Base-by-base conservation (phyloP, 768 basidiomycete species). In the Phaeotremella fagi region DNA sequence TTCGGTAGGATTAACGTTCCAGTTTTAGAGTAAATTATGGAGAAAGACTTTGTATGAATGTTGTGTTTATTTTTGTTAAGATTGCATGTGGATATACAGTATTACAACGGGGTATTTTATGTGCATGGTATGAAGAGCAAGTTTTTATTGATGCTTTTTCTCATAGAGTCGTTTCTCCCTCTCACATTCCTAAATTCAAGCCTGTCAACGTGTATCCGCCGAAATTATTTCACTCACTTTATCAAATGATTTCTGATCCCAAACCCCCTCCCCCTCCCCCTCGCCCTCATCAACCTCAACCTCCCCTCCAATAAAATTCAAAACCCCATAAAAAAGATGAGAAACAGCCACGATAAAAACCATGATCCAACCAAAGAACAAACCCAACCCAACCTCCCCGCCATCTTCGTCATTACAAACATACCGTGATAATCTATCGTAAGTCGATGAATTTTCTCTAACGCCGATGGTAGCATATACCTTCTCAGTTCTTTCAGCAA, bases 331-430 rank as follows among this genome's bases (percentile, higher is more conserved):
- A 74, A 95, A 94, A 6, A 94, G 72, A 68, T 89, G 90, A 63
- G 91, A 86, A 1, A 98, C 88, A 25, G 91, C 78, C 36, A 95
- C 76, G 35, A 98, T 97, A 59, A 85, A 82, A 7, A 87, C 84
- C 64, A 90, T 87, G 38, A 98, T 95, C 1, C 83, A 82, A 0
- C 95, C 95, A 7, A 84, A 88, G 42, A 89, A 84, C 0, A 80
- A 81, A 0, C 87, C 95, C 6, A 88, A 9, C 70, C 78, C 80
- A 88, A 82, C 28, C 87, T 94, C 66, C 84, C 87, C 64, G n/a
- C 3, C n/a, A 7, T 33, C 25, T 27, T 18, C 18, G 18, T 35
- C 38, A n/a, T 4, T 43, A 25, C 35, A 23, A 27, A 24, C 31
- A 12, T 53, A 90, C 91, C 91, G 80, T 53, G 77, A 74, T 59